Percentiles rank a stretch among this genome's conserved stretches.
Evolutionary conservation across 2,329 filamentous ascomycete genomes (phyloP).

Genomic region (Geoglossum cookeanum): DNA sequence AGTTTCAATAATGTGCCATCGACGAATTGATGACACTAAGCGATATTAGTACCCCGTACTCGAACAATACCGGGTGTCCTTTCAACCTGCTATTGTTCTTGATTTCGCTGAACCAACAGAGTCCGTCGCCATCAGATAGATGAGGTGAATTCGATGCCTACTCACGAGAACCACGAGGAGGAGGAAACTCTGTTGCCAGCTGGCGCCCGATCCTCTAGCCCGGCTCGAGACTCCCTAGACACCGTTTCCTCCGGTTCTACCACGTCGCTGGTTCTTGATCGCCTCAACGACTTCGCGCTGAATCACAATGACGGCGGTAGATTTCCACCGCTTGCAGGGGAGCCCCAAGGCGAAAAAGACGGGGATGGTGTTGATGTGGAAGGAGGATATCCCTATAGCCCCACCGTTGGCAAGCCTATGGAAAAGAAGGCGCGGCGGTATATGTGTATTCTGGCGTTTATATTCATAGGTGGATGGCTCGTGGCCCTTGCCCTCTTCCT

Average conservation of each 20-base stretch:
- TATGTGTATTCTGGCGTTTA: conserved; percentile 38
- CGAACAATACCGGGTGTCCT: background rate
- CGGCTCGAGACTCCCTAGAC: conserved; percentile 20
- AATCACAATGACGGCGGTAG: conserved; percentile 6
- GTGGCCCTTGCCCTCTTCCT: conserved; percentile 49
- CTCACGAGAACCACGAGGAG: background rate
- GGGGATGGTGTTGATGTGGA: conserved; percentile 31
- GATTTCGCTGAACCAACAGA: background rate
- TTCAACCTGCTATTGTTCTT: background rate
- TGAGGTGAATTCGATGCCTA: background rate
- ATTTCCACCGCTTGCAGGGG: conserved; percentile 24
- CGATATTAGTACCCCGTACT: background rate
- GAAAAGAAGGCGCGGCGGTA: conserved; percentile 45
- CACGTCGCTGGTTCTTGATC: conserved; percentile 64
- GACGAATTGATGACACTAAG: background rate
- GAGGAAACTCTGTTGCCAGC: background rate
- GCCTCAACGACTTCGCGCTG: conserved; percentile 37
- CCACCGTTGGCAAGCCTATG: conserved; percentile 27
- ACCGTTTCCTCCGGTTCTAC: conserved; percentile 66
- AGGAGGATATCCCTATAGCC: conserved; percentile 18
- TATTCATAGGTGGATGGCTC: conserved; percentile 50
- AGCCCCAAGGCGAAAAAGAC: conserved; percentile 25
- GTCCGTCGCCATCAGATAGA: background rate
- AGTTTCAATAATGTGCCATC: background rate
- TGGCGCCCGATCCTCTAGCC: background rate